Percentiles rank a stretch among this genome's conserved stretches.
Conservation (phyloP, 2,329 filamentous ascomycete genomes). For the Annulohypoxylon truncatum region DNA sequence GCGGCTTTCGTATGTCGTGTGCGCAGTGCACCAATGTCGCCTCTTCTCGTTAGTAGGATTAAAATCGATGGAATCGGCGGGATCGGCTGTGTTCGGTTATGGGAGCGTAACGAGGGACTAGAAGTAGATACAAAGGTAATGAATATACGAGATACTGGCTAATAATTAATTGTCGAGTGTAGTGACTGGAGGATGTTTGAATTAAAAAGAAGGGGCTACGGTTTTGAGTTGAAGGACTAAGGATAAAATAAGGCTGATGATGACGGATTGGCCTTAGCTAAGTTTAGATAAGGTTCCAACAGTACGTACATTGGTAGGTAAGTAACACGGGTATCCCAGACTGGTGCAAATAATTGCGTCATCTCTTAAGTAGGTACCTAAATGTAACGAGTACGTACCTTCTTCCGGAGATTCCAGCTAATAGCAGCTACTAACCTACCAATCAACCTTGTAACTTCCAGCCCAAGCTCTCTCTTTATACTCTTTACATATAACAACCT, state of each 20-base stretch:
- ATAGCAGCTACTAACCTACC: background rate
- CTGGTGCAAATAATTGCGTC: conserved; percentile 27
- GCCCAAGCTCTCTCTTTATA: conserved; percentile 5
- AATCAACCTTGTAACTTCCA: conserved; percentile 11
- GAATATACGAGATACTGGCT: background rate
- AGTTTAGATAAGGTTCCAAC: conserved; percentile 5
- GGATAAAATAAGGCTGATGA: conserved; percentile 38
- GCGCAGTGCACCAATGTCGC: background rate
- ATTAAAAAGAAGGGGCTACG: conserved; percentile 18
- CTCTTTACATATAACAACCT: background rate
- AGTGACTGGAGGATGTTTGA: background rate
- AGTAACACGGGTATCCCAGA: too few species aligned
- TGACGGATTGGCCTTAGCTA: conserved; percentile 8
- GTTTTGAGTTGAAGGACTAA: background rate
- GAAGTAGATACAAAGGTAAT: conserved; percentile 9
- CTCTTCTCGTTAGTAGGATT: background rate
- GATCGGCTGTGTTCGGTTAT: background rate
- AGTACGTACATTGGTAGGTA: too few species aligned
- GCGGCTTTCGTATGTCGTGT: background rate
- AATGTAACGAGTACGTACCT: background rate
- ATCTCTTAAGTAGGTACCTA: background rate
- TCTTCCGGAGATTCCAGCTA: conserved; percentile 24
- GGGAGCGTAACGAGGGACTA: conserved; percentile 14
- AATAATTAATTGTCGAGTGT: background rate
- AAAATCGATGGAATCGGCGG: background rate